Percentiles rank a stretch among this genome's conserved stretches.
phyloP scores from a whole-genome alignment of 2,329 filamentous ascomycete species.

The Diaporthe humulicola region DNA sequence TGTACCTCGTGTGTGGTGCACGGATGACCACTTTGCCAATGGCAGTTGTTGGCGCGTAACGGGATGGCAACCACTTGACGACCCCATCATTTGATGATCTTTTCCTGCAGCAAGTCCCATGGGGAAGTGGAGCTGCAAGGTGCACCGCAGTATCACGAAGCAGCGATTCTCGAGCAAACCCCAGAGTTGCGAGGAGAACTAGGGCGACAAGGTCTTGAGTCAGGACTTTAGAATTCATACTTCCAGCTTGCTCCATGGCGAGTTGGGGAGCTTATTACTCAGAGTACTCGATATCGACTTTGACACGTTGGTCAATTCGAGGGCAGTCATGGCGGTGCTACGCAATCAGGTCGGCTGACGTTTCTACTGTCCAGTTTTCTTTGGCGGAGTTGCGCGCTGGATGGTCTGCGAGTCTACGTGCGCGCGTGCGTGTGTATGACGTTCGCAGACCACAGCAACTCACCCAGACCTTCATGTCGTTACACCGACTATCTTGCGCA shows the following conservation, averaged over 20 bases:
- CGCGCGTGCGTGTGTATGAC: constrained; percentile 1
- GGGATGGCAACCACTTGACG: not conserved
- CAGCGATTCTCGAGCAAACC: not conserved
- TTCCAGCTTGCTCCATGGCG: not conserved
- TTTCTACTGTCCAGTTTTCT: not conserved
- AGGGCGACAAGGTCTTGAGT: not conserved
- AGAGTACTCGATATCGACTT: not conserved
- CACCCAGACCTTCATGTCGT: not conserved
- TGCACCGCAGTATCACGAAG: not conserved
- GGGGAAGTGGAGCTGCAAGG: not conserved
- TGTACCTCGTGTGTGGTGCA: not conserved
- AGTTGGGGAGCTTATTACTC: not conserved
- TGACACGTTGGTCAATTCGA: not conserved
- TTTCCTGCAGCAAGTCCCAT: constrained; percentile 15
- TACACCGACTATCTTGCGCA: constrained; percentile 32
- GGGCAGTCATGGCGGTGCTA: not conserved
- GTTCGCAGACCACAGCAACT: not conserved
- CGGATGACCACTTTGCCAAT: not conserved
- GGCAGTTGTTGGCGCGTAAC: not conserved
- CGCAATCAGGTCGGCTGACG: constrained; percentile 1
- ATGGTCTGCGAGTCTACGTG: not conserved
- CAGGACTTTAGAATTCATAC: not conserved
- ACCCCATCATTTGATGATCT: constrained; percentile 24
- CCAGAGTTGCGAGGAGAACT: not conserved
- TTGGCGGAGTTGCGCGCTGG: not conserved